These are phyloP conservation scores for Polyporus tsugae DNA, from an alignment of 1,284 basidiomycete genomes.

Conservation along the genomic window DNA sequence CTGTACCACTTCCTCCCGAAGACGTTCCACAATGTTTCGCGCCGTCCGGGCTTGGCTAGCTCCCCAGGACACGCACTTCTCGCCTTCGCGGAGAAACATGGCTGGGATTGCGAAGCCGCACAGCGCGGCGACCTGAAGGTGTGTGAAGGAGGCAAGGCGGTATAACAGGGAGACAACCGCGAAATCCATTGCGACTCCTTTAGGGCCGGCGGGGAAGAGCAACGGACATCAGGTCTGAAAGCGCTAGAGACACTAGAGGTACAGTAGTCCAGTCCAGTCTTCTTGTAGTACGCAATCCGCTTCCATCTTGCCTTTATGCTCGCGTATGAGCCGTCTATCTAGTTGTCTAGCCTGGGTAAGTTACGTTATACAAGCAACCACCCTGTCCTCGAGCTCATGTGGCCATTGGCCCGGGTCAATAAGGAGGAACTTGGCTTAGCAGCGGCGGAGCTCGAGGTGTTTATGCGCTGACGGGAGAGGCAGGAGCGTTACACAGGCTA, in stretches of 20 bases:
- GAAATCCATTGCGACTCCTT: slow-evolving; percentile 54
- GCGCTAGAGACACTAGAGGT: slow-evolving; percentile 67
- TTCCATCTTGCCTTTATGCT: too few species aligned
- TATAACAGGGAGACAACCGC: slow-evolving; percentile 49
- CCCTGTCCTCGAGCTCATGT: too few species aligned
- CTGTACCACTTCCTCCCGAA: slow-evolving; percentile 84
- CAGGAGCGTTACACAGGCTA: too few species aligned
- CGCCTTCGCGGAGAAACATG: slow-evolving; percentile 38
- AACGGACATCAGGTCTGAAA: slow-evolving; percentile 69
- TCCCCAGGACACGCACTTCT: slow-evolving; percentile 76
- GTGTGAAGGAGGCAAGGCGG: slow-evolving; percentile 38
- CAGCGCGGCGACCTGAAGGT: slow-evolving; percentile 58
- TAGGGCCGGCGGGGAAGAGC: slow-evolving; percentile 67
- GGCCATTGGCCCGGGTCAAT: too few species aligned
- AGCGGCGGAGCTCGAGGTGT: too few species aligned
- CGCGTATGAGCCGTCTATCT: too few species aligned
- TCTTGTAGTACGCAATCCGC: too few species aligned
- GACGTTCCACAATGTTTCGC: slow-evolving; percentile 74
- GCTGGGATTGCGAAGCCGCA: slow-evolving; percentile 68
- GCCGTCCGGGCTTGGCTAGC: slow-evolving; percentile 58
- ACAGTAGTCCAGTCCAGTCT: slow-evolving; percentile 14
- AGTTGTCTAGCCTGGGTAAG: too few species aligned
- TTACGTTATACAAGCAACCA: too few species aligned
- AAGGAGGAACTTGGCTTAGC: too few species aligned
- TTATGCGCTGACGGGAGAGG: too few species aligned